Conservation (phyloP, 2,329 filamentous ascomycete species). For the Fusarium sulawesiense region DNA sequence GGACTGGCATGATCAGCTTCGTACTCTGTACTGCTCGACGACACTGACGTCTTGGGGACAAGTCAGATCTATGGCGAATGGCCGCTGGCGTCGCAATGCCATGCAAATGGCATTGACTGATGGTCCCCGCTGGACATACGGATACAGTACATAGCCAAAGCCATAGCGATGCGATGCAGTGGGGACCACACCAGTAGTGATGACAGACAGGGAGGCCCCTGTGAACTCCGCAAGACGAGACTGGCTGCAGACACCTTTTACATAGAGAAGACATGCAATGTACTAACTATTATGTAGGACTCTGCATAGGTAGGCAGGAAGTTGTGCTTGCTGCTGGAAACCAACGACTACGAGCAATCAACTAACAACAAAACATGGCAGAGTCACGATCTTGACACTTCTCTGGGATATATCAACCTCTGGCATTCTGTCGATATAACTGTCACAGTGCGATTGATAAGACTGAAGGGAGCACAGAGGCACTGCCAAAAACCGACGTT, state of each 20-base stretch:
- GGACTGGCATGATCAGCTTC: conserved; percentile 47
- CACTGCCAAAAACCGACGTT: conserved; percentile 27
- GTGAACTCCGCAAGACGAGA: conserved; percentile 39
- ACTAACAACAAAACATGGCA: not conserved
- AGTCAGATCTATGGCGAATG: conserved; percentile 46
- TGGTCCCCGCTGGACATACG: conserved; percentile 36
- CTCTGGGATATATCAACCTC: not conserved
- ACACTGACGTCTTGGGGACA: conserved; percentile 45
- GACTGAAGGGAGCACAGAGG: conserved; percentile 1
- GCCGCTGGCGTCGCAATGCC: conserved; percentile 46
- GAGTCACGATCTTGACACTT: not conserved
- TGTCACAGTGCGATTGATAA: conserved; percentile 2
- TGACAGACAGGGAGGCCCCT: conserved; percentile 47
- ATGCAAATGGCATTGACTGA: conserved; percentile 47
- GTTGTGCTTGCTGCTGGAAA: conserved; percentile 18
- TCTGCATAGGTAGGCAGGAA: conserved; percentile 13
- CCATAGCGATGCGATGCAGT: conserved; percentile 41
- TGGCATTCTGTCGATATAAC: not conserved
- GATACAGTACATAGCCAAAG: conserved; percentile 37
- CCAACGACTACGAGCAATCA: not conserved
- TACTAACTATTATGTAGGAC: not conserved
- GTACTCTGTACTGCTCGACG: conserved; percentile 39
- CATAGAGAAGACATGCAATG: not conserved
- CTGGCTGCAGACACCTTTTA: conserved; percentile 23
- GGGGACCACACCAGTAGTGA: conserved; percentile 38